Conservation (phyloP, 2,329 filamentous ascomycete genomes). For the Fulvia fulva region DNA sequence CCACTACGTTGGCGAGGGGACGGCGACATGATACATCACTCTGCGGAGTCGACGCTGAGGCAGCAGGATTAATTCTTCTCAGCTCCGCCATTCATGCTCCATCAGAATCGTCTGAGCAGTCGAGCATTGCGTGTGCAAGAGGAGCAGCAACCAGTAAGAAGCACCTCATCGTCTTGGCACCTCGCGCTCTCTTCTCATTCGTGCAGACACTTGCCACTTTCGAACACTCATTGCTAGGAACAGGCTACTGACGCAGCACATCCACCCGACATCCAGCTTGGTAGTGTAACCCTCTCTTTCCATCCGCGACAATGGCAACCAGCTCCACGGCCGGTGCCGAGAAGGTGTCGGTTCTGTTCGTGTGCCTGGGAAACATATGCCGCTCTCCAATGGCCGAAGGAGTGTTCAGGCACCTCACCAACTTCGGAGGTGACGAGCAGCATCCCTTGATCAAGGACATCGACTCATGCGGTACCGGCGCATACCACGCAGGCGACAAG, state of each 20-base stretch:
- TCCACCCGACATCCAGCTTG: background rate
- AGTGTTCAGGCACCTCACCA: slow-evolving; percentile 70
- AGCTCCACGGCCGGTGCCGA: slow-evolving; percentile 19
- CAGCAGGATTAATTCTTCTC: background rate
- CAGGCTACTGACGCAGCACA: background rate
- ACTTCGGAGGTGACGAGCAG: slow-evolving; percentile 49
- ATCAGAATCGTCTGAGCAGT: background rate
- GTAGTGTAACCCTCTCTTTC: background rate
- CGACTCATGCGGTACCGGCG: slow-evolving; percentile 87
- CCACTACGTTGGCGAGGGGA: background rate
- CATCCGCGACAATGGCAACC: slow-evolving; percentile 7
- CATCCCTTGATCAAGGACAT: slow-evolving; percentile 60
- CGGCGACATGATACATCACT: background rate
- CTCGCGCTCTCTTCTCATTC: background rate
- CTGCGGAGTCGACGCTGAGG: background rate
- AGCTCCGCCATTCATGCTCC: background rate
- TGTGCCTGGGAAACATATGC: slow-evolving; percentile 95
- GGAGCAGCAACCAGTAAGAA: background rate
- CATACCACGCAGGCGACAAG: slow-evolving; percentile 72
- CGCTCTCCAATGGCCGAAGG: slow-evolving; percentile 94
- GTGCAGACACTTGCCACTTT: background rate
- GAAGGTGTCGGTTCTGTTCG: slow-evolving; percentile 75
- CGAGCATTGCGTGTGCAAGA: background rate
- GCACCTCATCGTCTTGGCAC: background rate
- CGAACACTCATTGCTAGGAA: background rate